A percentile compares a stretch with the other conserved stretches of the same genome.
Conservation (phyloP, 2,329 filamentous ascomycete species). For the Akanthomyces lecanii region DNA sequence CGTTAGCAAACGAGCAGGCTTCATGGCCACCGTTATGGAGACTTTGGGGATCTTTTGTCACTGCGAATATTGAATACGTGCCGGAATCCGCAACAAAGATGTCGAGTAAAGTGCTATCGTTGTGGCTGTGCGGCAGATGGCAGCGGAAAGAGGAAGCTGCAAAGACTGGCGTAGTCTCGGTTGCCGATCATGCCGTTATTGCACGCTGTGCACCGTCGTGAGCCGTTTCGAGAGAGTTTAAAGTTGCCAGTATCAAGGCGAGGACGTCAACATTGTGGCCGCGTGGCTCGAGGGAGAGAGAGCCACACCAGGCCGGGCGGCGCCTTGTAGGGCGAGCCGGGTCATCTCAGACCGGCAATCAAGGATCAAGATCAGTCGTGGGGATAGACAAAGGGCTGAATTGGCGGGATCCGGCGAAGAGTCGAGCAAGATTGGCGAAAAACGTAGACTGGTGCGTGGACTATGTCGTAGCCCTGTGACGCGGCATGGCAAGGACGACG, state of each 20-base stretch:
- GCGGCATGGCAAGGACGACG: constrained; percentile 9
- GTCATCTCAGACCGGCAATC: constrained; percentile 3
- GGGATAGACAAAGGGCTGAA: background rate
- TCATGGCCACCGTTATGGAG: background rate
- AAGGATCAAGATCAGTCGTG: constrained; percentile 3
- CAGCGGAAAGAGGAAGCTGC: background rate
- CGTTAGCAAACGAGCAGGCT: background rate
- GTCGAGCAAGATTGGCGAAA: background rate
- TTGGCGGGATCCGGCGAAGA: background rate
- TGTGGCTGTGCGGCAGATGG: constrained; percentile 4
- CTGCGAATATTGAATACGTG: background rate
- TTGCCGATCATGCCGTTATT: background rate
- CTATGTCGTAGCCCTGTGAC: constrained; percentile 14
- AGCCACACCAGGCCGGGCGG: background rate
- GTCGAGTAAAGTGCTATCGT: background rate
- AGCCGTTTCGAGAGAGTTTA: background rate
- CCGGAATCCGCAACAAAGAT: background rate
- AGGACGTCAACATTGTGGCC: background rate
- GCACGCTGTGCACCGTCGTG: background rate
- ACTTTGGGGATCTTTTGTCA: background rate
- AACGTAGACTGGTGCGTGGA: constrained; percentile 14
- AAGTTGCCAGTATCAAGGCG: background rate
- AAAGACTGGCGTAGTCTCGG: background rate
- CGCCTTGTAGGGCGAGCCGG: constrained; percentile 12
- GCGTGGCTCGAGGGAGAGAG: background rate